phyloP scores from a whole-genome alignment of 225 moss, liverwort and hornwort genomes.

The Sphagnum contortum region DNA sequence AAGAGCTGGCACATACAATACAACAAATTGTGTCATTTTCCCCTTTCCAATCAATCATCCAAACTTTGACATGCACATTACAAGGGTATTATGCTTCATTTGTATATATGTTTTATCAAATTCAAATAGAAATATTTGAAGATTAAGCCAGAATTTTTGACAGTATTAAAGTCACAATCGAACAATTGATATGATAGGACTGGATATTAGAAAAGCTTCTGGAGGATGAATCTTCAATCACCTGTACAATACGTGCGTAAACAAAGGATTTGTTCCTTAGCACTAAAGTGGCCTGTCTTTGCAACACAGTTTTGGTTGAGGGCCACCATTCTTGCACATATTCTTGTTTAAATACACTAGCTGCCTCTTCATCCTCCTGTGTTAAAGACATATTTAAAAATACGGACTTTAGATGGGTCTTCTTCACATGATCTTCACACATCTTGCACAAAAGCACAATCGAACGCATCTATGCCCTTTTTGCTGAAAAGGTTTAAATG shows the following conservation, averaged over 20 bases:
- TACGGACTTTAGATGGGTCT: no score
- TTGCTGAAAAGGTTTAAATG: no score
- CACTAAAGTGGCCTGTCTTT: constrained; percentile 53
- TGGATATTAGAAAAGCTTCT: not conserved
- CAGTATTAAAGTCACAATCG: not conserved
- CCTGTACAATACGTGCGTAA: constrained; percentile 58
- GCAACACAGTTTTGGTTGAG: constrained; percentile 61
- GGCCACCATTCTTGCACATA: constrained; percentile 57
- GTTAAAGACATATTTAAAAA: no score
- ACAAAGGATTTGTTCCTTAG: constrained; percentile 56
- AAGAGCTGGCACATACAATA: constrained; percentile 37
- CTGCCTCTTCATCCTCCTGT: constrained; percentile 6
- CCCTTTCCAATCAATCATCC: no score
- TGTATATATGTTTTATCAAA: not conserved
- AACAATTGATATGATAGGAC: not conserved
- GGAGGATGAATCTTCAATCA: constrained; percentile 6
- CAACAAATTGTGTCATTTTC: no score
- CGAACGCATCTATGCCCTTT: no score
- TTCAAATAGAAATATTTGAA: no score
- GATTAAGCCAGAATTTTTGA: not conserved
- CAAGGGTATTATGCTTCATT: not conserved
- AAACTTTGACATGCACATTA: no score
- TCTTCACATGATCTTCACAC: no score
- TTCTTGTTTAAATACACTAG: constrained; percentile 33
- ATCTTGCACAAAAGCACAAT: no score